Evolutionary conservation across 2,329 filamentous ascomycete species (phyloP).

Genomic region (Alternaria ethzedia): DNA sequence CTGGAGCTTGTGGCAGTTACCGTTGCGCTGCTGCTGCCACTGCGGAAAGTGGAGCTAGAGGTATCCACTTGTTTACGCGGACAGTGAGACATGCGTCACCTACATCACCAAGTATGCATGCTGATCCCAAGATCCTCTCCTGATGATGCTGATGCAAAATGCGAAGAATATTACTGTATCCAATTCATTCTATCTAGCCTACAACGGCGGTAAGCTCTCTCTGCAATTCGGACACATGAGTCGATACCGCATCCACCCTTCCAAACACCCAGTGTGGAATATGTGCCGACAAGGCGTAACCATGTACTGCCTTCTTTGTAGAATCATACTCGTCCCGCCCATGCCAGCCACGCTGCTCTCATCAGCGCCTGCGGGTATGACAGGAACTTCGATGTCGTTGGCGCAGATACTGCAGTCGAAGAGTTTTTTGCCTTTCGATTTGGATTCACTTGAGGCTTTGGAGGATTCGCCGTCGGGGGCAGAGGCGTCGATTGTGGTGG

Average conservation of each 20-base stretch:
- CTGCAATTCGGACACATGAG: constrained; percentile 95
- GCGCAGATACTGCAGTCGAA: constrained; percentile 97
- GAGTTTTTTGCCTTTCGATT: constrained; percentile 62
- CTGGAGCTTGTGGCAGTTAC: constrained; percentile 2
- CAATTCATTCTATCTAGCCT: constrained; percentile 33
- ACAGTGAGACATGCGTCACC: constrained; percentile 3
- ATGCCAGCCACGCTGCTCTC: constrained; percentile 48
- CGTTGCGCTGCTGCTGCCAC: neutral
- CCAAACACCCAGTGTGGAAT: constrained; percentile 89
- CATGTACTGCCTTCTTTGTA: constrained; percentile 89
- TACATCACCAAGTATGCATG: neutral
- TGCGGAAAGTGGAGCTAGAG: neutral
- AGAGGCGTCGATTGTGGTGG: constrained; percentile 16
- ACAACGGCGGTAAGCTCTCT: constrained; percentile 85
- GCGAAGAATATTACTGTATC: neutral
- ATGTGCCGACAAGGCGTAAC: constrained; percentile 96
- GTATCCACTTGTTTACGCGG: constrained; percentile 9
- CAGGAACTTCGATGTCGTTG: constrained; percentile 86
- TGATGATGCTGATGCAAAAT: neutral
- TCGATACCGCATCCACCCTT: constrained; percentile 94
- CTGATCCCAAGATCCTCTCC: neutral
- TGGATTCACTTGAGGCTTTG: constrained; percentile 51
- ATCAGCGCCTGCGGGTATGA: constrained; percentile 63
- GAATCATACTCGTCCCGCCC: constrained; percentile 62
- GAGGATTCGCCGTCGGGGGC: constrained; percentile 16